Evolutionary conservation across 768 basidiomycete species (phyloP).

Genomic region (Tephrocybe sp.): DNA sequence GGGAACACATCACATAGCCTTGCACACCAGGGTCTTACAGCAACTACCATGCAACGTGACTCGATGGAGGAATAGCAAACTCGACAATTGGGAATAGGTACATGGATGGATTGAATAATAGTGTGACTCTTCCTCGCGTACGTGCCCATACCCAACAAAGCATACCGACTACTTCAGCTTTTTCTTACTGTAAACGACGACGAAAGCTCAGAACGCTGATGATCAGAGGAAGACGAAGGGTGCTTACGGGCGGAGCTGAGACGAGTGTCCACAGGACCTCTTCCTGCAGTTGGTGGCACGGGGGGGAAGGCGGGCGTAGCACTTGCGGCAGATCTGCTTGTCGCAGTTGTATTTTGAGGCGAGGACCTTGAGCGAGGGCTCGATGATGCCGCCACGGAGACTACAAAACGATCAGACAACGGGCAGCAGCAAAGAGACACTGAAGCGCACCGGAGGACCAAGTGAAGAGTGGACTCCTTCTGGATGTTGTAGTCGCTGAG

Average conservation of each 20-base stretch:
- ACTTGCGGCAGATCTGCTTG: constrained; percentile 99
- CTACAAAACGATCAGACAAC: constrained; percentile 31
- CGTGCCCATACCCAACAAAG: not conserved
- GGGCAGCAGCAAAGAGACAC: not conserved
- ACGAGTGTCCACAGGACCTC: constrained; percentile 87
- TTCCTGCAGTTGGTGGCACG: constrained; percentile 99
- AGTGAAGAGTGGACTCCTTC: constrained; percentile 96
- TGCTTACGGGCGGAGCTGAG: constrained; percentile 88
- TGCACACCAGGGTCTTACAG: no score
- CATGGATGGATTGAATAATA: no score
- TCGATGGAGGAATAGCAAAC: no score
- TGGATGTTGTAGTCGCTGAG: constrained; percentile 97
- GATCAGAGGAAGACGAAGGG: not conserved
- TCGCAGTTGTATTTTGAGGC: constrained; percentile 99
- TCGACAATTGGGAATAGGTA: no score
- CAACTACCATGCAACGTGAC: no score
- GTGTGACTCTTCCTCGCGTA: constrained; percentile 1
- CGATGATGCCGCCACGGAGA: constrained; percentile 98
- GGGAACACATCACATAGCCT: no score
- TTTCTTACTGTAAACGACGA: constrained; percentile 14
- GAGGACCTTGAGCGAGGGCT: constrained; percentile 96
- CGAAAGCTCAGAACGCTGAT: not conserved
- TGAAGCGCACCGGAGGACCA: constrained; percentile 84
- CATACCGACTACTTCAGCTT: constrained; percentile 22
- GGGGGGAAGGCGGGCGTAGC: constrained; percentile 98